Evolutionary conservation across 176 grass and related monocot genomes (phyloP), one percentile per base, ranked within the genome.

Genomic region (Triticum turgidum): DNA sequence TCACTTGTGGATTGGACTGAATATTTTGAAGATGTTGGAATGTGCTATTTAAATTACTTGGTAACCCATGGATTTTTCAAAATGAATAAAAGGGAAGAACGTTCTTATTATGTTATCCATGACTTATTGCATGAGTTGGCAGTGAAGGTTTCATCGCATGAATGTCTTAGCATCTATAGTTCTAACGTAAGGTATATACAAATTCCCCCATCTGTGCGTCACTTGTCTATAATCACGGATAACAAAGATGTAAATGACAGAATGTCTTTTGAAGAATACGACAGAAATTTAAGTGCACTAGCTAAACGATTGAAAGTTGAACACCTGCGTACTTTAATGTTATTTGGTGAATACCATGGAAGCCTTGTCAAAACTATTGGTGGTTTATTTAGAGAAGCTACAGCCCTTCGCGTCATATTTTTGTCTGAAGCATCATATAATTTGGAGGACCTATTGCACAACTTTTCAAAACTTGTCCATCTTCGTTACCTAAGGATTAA

Each of bases 101-200:
- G 0, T 42, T 2, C 41, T 44, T 14, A 15, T 15, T 5, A 62
- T 65, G 9, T 85, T 3, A 65, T 85, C 3, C 83, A 85, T 65
- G 71, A 77, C 42, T 9, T 84, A 56, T 10, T 84, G 13, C 83
- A 76, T 39, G 62, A 90, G 1, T 65, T 87, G 18, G 86, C 86
- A 7, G 2, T 32, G 34, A 49, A 13, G 22, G 20, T 90, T 15
- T 49, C 67, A 2, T 62, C 11, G 1, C 12, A 27, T 65, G 88
- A 90, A 12, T 83, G 78, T 22, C 67, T 77, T 13, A 21, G 65
- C 32, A 18, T 86, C 6, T 30, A 86, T 21, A 12, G 1, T 11
- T 34, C 45, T 41, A 12, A 61, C 9, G 3, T 3, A 6, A 13
- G 29, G 11, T 0, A 8, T 1, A 13, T 15, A 51, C 0, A 29